Conservation (phyloP, 2,329 filamentous ascomycete genomes). For the Parasarocladium wereldwijsianum region DNA sequence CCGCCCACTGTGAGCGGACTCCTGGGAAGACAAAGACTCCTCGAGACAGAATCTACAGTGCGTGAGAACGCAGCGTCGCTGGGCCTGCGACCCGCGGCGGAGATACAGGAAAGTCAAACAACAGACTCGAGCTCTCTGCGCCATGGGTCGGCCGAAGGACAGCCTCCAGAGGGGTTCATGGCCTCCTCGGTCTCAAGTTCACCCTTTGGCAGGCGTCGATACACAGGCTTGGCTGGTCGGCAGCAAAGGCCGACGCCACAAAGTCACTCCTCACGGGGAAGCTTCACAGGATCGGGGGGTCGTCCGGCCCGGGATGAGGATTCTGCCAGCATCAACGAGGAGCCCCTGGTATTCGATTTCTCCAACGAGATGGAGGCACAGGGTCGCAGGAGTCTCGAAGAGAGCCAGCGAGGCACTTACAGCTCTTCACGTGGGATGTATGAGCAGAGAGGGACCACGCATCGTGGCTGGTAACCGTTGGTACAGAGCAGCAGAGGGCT, state of each 20-base stretch:
- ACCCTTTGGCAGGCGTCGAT: slow-evolving; percentile 30
- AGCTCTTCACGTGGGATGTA: slow-evolving; percentile 24
- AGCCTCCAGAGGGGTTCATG: slow-evolving; percentile 29
- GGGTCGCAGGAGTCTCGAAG: slow-evolving; percentile 43
- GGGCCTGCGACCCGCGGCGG: slow-evolving; percentile 25
- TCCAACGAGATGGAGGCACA: slow-evolving; percentile 53
- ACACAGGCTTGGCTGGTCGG: slow-evolving; percentile 23
- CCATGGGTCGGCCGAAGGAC: slow-evolving; percentile 26
- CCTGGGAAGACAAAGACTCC: slow-evolving; percentile 27
- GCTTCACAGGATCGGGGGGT: slow-evolving; percentile 25
- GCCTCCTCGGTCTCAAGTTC: slow-evolving; percentile 24
- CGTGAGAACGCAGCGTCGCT: background rate
- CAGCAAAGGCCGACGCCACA: slow-evolving; percentile 25
- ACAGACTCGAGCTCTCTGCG: slow-evolving; percentile 23
- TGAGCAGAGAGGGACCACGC: slow-evolving; percentile 21
- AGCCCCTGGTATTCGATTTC: slow-evolving; percentile 58
- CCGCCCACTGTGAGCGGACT: slow-evolving; percentile 51
- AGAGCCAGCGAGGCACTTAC: slow-evolving; percentile 22
- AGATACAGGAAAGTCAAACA: slow-evolving; percentile 23
- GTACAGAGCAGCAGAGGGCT: no score
- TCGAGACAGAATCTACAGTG: slow-evolving; percentile 17
- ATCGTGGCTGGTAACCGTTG: slow-evolving; percentile 20
- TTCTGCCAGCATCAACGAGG: slow-evolving; percentile 48
- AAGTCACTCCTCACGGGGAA: slow-evolving; percentile 29
- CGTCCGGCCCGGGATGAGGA: slow-evolving; percentile 27